These are phyloP conservation scores for Fraxinus floribunda DNA, from an alignment of 305 asterid species.

Conservation along the genomic window DNA sequence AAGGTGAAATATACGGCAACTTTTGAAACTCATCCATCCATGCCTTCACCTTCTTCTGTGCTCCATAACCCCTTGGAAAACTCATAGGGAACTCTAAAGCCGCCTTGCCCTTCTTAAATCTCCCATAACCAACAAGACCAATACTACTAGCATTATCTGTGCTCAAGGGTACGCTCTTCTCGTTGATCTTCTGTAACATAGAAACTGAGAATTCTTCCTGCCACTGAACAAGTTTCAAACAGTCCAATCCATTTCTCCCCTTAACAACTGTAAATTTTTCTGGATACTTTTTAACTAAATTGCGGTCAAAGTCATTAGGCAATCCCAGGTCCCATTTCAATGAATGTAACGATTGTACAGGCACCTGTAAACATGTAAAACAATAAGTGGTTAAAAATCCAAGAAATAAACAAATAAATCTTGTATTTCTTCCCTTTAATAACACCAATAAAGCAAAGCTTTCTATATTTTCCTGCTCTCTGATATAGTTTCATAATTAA, in stretches of 20 bases:
- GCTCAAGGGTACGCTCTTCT: conserved; percentile 35
- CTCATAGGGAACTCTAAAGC: conserved; percentile 85
- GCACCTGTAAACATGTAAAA: conserved; percentile 46
- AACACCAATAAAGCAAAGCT: neutral
- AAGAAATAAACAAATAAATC: neutral
- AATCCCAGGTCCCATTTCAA: conserved; percentile 93
- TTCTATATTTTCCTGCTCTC: neutral
- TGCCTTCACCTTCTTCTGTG: conserved; percentile 81
- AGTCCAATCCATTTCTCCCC: conserved; percentile 56
- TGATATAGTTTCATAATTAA: neutral
- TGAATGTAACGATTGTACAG: conserved; percentile 61
- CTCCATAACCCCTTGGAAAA: conserved; percentile 92
- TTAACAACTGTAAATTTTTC: conserved; percentile 62
- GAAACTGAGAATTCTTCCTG: conserved; percentile 69
- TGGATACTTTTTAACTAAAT: conserved; percentile 51
- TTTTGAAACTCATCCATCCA: conserved; percentile 99
- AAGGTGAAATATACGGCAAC: conserved; percentile 90
- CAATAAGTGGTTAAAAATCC: neutral
- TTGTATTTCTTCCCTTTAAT: neutral
- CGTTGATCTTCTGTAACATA: conserved; percentile 66
- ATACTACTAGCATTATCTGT: conserved; percentile 15
- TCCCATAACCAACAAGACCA: conserved; percentile 37
- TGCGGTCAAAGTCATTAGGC: conserved; percentile 75
- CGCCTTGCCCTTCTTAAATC: conserved; percentile 72
- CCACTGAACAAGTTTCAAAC: conserved; percentile 71